Conservation (phyloP, 2,329 filamentous ascomycete genomes). For the Talaromyces sp. region DNA sequence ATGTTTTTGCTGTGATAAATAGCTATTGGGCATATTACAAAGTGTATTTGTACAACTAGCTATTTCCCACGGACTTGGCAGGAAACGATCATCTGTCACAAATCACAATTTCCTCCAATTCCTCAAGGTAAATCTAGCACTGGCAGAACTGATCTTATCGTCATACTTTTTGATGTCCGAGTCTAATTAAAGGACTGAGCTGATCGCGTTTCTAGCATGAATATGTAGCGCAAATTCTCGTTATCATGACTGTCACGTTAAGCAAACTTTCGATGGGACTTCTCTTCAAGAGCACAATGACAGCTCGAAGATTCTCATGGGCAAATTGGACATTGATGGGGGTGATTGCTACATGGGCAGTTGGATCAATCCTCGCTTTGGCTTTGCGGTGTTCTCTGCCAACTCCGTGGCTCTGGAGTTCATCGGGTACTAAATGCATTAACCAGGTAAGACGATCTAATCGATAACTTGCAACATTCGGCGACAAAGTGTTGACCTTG, state of each 20-base stretch:
- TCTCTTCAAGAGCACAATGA: slow-evolving; percentile 23
- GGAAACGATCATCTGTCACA: slow-evolving; percentile 12
- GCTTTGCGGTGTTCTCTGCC: slow-evolving; percentile 22
- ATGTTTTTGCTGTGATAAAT: not conserved
- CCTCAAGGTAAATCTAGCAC: slow-evolving; percentile 19
- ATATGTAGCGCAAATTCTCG: slow-evolving; percentile 24
- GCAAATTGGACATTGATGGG: slow-evolving; percentile 19
- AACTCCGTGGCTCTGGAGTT: slow-evolving; percentile 21
- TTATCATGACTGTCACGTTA: slow-evolving; percentile 19
- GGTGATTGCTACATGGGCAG: slow-evolving; percentile 20
- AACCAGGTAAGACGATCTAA: slow-evolving; percentile 14
- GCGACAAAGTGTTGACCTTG: not conserved
- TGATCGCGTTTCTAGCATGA: slow-evolving; percentile 19
- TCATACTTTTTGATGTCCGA: not conserved
- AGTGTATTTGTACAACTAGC: slow-evolving; percentile 25
- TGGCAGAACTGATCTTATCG: not conserved
- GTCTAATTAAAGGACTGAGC: not conserved
- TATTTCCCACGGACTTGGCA: slow-evolving; percentile 24
- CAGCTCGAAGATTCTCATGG: slow-evolving; percentile 9
- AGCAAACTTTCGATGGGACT: slow-evolving; percentile 24
- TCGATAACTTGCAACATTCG: not conserved
- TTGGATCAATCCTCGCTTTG: slow-evolving; percentile 22
- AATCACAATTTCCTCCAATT: slow-evolving; percentile 11
- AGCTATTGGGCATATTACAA: slow-evolving; percentile 22
- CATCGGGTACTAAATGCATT: slow-evolving; percentile 14